These are phyloP conservation scores for Straminergon stramineum DNA, from an alignment of 225 moss, liverwort and hornwort genomes.

Conservation along the genomic window DNA sequence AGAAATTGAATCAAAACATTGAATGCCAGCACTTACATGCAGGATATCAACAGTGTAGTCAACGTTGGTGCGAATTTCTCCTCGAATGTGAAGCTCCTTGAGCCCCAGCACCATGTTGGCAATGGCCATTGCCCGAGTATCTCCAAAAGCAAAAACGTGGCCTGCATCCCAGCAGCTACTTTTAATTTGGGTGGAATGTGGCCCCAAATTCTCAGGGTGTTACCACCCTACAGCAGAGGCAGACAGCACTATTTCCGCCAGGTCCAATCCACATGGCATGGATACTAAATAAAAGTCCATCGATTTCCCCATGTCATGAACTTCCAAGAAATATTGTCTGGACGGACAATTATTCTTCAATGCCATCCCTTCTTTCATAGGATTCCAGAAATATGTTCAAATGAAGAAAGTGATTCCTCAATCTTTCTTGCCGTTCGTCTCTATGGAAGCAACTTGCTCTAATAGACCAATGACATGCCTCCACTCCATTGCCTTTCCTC, in stretches of 20 bases:
- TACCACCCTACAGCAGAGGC: background rate
- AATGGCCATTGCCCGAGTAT: slow-evolving; percentile 76
- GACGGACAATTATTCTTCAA: background rate
- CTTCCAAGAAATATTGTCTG: background rate
- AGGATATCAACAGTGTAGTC: slow-evolving; percentile 91
- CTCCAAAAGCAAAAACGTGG: slow-evolving; percentile 90
- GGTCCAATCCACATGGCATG: background rate
- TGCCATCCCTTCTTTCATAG: background rate
- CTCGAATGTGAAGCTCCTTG: slow-evolving; percentile 94
- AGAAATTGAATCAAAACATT: background rate
- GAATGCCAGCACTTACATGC: slow-evolving; percentile 41
- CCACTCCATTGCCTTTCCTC: background rate
- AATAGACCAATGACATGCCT: background rate
- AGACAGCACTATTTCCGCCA: background rate
- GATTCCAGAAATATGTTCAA: background rate
- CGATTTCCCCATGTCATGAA: background rate
- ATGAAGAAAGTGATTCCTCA: background rate
- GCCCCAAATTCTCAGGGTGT: background rate
- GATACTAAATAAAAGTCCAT: background rate
- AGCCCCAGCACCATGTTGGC: slow-evolving; percentile 98
- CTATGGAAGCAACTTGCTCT: background rate
- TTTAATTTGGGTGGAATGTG: background rate
- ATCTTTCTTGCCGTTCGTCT: background rate
- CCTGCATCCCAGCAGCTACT: slow-evolving; percentile 29
- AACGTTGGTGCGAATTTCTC: slow-evolving; percentile 90